phyloP scores from a whole-genome alignment of 257 asterid species.

The Cynanchum wilfordii region DNA sequence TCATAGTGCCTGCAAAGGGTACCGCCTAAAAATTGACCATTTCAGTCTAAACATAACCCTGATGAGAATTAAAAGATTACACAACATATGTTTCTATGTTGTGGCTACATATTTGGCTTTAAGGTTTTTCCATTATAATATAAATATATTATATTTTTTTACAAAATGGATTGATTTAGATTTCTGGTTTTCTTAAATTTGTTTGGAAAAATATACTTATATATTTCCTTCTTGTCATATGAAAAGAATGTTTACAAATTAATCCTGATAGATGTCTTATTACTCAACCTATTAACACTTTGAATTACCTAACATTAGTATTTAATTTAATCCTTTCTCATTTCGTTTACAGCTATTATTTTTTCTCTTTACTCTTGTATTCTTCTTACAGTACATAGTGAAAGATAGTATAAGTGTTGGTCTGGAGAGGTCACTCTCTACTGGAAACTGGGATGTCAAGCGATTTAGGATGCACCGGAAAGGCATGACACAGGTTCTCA shows the following conservation, averaged over 20 bases:
- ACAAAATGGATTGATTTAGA: neutral
- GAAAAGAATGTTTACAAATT: neutral
- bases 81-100: neutral
- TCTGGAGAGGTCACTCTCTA: slow-evolving; percentile 82
- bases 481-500: slow-evolving; percentile 93
- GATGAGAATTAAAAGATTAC: neutral
- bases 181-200: neutral
- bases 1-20: neutral
- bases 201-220: neutral
- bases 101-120: neutral
- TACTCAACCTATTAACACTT: neutral
- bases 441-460: slow-evolving; percentile 88
- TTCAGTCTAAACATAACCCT: neutral
- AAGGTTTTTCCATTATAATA: neutral
- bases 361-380: neutral
- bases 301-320: neutral
- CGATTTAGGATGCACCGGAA: slow-evolving; percentile 84
- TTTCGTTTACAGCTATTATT: neutral
- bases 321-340: neutral
- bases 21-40: neutral
- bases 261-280: neutral
- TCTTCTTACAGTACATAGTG: slow-evolving; percentile 34
- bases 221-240: neutral
- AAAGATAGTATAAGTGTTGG: slow-evolving; percentile 51
- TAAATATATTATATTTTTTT: neutral